Base-by-base conservation (phyloP, 805 yeast species). In the Saccharomyces paradoxus region DNA sequence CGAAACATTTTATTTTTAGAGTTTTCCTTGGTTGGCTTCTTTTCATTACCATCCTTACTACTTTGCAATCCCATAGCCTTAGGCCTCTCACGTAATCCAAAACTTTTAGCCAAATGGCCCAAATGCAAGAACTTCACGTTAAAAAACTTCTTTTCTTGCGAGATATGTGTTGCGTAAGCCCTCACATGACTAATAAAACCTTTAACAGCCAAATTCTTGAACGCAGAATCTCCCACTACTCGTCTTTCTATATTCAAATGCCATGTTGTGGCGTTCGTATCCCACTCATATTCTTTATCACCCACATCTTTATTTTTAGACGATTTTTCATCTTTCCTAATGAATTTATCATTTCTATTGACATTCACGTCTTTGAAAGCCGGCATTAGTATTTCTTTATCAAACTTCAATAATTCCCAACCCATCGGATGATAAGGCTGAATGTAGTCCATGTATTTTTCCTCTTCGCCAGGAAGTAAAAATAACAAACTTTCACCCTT, bases 51-150 rank as follows among this genome's bases (percentile, higher is more conserved):
- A 17, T 70, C 66, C 48, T 63, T 65, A 48, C 65, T 51, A 53
- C 63, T 57, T 48, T 60, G 67, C 31, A 72, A 70, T 31, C 91
- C 89, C 65, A 87, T 75, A 61, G 81, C 81, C 74, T 87, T 89
- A 29, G 99, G 99, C 7, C 96, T 86, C 63, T 94, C 99, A 71
- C 99, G 82, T 52, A 94, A 75, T 2, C 92, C 99, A 70, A 95
- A 95, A 59, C 94, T 80, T 69, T 94, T 94, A 22, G 98, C 97
- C 63, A 95, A 74, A 74, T 94, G 99, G 29, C 99, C 99, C 60
- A 95, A 74, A 77, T 94, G 99, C 56, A 95, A 74, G 32, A 78
- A 71, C 62, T 87, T 87, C 31, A 94, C 84, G 65, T 89, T 90
- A 76, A 94, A 94, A 58, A 79, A 82, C 50, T 77, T 80, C 66